phyloP scores from a whole-genome alignment of 2,329 filamentous ascomycete genomes.

The Epichloe elymi region DNA sequence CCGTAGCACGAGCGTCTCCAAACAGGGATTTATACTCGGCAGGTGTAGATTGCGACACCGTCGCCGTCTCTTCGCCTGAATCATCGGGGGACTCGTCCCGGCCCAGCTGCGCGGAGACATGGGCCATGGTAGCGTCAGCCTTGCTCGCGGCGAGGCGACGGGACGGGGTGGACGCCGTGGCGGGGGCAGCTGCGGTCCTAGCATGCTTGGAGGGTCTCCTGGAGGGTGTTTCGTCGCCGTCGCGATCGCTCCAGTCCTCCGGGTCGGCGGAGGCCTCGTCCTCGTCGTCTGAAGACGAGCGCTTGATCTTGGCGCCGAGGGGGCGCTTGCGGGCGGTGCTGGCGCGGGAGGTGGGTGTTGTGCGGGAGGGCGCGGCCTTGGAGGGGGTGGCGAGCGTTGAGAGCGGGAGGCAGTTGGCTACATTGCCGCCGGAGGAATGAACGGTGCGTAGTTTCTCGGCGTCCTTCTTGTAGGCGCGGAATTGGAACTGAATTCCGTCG shows the following conservation, averaged over 20 bases:
- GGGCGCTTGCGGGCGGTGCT: constrained; percentile 16
- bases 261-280: constrained; percentile 15
- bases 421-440: constrained; percentile 31
- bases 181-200: constrained; percentile 12
- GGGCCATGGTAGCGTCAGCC: constrained; percentile 22
- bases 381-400: constrained; percentile 18
- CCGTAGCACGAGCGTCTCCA: neutral
- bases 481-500: constrained; percentile 47
- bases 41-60: constrained; percentile 6
- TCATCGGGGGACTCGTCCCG: constrained; percentile 2
- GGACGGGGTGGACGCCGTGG: constrained; percentile 13
- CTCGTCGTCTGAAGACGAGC: constrained; percentile 14
- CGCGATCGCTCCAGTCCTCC: constrained; percentile 5
- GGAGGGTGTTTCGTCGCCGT: constrained; percentile 25
- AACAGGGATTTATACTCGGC: constrained; percentile 2
- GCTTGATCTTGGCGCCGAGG: constrained; percentile 13
- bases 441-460: constrained; percentile 34
- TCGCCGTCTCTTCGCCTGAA: constrained; percentile 17
- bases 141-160: constrained; percentile 19
- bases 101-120: constrained; percentile 13
- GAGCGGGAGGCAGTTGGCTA: constrained; percentile 25
- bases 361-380: constrained; percentile 10
- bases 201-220: constrained; percentile 15
- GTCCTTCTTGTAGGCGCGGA: constrained; percentile 40
- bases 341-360: neutral